Evolutionary conservation across 352 stramenopile species (phyloP).

Genomic region (Phytophthora crassamura): DNA sequence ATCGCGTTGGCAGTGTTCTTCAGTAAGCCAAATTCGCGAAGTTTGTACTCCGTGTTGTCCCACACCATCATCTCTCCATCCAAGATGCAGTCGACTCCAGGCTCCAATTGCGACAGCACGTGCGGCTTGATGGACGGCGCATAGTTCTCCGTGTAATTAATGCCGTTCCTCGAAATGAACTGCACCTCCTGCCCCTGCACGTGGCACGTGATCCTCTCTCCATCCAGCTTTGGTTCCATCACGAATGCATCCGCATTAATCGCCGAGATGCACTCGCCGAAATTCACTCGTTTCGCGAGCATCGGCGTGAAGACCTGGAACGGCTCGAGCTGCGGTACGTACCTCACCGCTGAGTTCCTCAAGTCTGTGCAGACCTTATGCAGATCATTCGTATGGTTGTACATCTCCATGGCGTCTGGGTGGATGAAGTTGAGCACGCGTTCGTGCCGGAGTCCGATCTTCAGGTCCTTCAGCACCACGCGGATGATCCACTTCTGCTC

Average conservation of each 20-base stretch:
- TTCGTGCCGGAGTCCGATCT: constrained; percentile 85
- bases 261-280: constrained; percentile 78
- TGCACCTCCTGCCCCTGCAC: constrained; percentile 65
- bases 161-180: constrained; percentile 87
- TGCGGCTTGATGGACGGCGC: constrained; percentile 64
- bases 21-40: constrained; percentile 82
- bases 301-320: constrained; percentile 90
- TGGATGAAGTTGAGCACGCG: constrained; percentile 83
- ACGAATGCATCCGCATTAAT: constrained; percentile 79
- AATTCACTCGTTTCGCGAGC: constrained; percentile 86
- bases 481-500: constrained; percentile 89
- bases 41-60: constrained; percentile 80
- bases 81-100: constrained; percentile 75
- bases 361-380: constrained; percentile 76
- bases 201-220: constrained; percentile 86
- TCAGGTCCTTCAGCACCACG: constrained; percentile 87
- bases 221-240: constrained; percentile 88
- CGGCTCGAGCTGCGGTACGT: constrained; percentile 79
- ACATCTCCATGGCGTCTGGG: constrained; percentile 86
- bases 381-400: constrained; percentile 89
- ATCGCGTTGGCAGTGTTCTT: constrained; percentile 82
- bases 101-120: constrained; percentile 64
- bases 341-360: constrained; percentile 80
- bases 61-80: constrained; percentile 92
- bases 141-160: constrained; percentile 86